Percentiles rank a stretch among this genome's conserved stretches.
Conservation (phyloP, 352 stramenopile genomes). For the Saprolegnia diclina region DNA sequence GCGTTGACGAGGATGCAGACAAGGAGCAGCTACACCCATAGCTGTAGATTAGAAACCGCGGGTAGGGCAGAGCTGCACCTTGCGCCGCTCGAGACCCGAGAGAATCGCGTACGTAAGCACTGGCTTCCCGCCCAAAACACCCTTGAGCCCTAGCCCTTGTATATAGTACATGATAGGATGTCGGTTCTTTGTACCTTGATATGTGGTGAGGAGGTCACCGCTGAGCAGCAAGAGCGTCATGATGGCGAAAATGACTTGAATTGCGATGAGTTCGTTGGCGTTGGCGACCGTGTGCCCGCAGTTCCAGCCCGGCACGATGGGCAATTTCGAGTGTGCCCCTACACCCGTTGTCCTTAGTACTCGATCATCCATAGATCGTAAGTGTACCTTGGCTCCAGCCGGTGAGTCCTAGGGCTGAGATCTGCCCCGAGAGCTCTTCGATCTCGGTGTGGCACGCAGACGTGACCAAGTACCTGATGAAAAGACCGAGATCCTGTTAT, state of each 20-base stretch:
- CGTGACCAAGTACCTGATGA: slow-evolving; percentile 5
- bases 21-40: slow-evolving; percentile 8
- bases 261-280: slow-evolving; percentile 4
- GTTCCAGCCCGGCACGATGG: slow-evolving; percentile 11
- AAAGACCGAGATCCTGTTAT: not conserved
- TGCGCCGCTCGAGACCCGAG: slow-evolving; percentile 17
- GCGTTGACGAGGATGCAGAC: slow-evolving; percentile 8
- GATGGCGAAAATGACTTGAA: slow-evolving; percentile 18
- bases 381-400: slow-evolving; percentile 24
- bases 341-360: not conserved
- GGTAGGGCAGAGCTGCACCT: no score
- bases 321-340: slow-evolving; percentile 2
- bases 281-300: slow-evolving; percentile 15
- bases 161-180: not conserved
- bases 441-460: slow-evolving; percentile 2
- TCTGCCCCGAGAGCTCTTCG: slow-evolving; percentile 7
- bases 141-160: slow-evolving; percentile 11
- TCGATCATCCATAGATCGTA: no score
- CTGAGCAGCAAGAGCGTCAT: slow-evolving; percentile 4
- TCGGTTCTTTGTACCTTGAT: slow-evolving; percentile 22
- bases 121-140: slow-evolving; percentile 12
- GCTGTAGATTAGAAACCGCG: no score
- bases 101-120: slow-evolving; percentile 19
- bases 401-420: not conserved
- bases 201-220: slow-evolving; percentile 17